phyloP scores from a whole-genome alignment of 148 eudicot species.

The Euryodendron excelsum region DNA sequence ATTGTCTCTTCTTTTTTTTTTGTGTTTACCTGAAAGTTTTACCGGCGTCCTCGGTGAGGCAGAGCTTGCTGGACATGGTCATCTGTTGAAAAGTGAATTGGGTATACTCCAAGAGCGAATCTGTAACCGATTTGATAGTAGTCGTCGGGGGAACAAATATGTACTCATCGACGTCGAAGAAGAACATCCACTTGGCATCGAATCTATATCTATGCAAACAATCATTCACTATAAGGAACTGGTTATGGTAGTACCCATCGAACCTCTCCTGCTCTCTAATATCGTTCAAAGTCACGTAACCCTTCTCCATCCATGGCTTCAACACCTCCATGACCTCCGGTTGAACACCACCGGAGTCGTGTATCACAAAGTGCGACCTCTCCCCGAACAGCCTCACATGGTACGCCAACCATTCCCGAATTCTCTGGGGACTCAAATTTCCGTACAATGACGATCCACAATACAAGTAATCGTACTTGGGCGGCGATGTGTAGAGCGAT shows the following conservation, averaged over 20 bases:
- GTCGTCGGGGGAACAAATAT: conserved; percentile 38
- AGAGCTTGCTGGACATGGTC: conserved; percentile 62
- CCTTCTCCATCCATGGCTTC: conserved; percentile 66
- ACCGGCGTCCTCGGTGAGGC: conserved; percentile 46
- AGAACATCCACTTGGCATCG: conserved; percentile 67
- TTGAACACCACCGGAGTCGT: conserved; percentile 79
- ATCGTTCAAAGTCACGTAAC: conserved; percentile 63
- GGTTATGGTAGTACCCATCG: conserved; percentile 79
- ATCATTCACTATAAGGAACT: conserved; percentile 68
- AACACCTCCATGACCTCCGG: conserved; percentile 51
- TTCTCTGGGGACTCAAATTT: conserved; percentile 56
- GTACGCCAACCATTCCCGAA: conserved; percentile 80
- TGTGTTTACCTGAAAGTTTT: conserved; percentile 45
- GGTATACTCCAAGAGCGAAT: conserved; percentile 44
- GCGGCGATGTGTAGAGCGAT: conserved; percentile 23
- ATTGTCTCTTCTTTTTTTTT: no score
- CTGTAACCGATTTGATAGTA: conserved; percentile 39
- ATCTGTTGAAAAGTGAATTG: conserved; percentile 66
- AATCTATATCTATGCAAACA: conserved; percentile 66
- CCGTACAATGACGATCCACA: conserved; percentile 76
- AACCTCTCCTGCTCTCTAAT: conserved; percentile 64
- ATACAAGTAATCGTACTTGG: conserved; percentile 64
- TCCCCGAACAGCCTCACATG: conserved; percentile 60
- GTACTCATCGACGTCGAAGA: conserved; percentile 76
- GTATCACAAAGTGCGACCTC: conserved; percentile 63